Evolutionary conservation across 345 rosid genomes (phyloP).

Genomic region (Hibiscus syriacus): DNA sequence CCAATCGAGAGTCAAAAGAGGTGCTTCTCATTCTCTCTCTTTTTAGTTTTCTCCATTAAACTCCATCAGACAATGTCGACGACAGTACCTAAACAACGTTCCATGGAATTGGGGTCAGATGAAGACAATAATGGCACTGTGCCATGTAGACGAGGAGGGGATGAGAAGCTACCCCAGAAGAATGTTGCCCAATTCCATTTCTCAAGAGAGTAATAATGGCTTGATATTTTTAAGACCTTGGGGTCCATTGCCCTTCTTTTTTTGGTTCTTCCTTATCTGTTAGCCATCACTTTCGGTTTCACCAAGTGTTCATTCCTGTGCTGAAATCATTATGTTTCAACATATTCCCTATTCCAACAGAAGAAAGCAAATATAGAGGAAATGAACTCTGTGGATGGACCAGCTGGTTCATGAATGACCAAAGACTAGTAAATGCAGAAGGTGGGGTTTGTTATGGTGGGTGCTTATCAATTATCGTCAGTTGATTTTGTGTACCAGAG

Average conservation of each 20-base stretch:
- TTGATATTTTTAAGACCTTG: constrained; percentile 20
- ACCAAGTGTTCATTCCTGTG: not conserved
- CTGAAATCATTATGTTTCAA: not conserved
- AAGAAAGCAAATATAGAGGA: no score
- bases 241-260: constrained; percentile 2
- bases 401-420: constrained; percentile 3
- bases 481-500: constrained; percentile 12
- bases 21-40: not conserved
- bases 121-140: no score
- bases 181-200: constrained; percentile 61
- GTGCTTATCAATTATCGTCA: no score
- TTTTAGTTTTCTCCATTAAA: no score
- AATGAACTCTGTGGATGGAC: not conserved
- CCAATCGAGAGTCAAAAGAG: no score
- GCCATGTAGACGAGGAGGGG: no score
- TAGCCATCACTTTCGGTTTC: constrained; percentile 7
- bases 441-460: not conserved
- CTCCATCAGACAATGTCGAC: constrained; percentile 2
- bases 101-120: constrained; percentile 92
- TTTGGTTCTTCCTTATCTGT: constrained; percentile 16
- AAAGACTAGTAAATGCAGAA: not conserved
- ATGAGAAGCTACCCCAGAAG: constrained; percentile 61
- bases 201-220: constrained; percentile 60
- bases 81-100: constrained; percentile 73
- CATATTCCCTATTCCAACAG: no score